Percentiles rank a stretch among this genome's conserved stretches.
These are phyloP conservation scores for Epichloe uncinata DNA, from an alignment of 2,329 filamentous ascomycete species.

Conservation along the genomic window DNA sequence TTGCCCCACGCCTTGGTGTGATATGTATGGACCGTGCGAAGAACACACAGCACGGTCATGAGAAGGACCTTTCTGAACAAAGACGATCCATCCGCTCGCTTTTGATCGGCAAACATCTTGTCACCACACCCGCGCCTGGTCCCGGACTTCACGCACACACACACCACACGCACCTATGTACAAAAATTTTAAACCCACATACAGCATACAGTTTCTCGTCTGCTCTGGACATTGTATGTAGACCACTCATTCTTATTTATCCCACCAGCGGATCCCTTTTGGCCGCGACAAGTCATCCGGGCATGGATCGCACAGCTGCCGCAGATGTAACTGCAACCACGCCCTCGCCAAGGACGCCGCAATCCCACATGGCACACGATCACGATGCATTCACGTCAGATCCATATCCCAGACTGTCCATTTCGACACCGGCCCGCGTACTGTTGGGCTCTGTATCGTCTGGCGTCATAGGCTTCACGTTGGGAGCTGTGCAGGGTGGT, in stretches of 20 bases:
- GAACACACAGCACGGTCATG: not conserved
- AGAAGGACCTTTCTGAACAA: not conserved
- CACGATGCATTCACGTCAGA: slow-evolving; percentile 15
- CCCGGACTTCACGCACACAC: too few species aligned
- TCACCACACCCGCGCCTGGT: too few species aligned
- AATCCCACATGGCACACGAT: slow-evolving; percentile 10
- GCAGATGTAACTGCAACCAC: slow-evolving; percentile 1
- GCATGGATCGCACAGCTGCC: slow-evolving; percentile 1
- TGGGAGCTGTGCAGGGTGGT: slow-evolving; percentile 62
- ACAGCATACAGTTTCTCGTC: too few species aligned
- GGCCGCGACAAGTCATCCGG: not conserved
- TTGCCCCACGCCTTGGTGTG: too few species aligned
- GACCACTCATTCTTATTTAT: too few species aligned
- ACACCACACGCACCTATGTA: too few species aligned
- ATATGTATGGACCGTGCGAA: not conserved
- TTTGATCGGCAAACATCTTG: too few species aligned
- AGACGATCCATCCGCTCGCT: too few species aligned
- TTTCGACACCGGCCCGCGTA: slow-evolving; percentile 52
- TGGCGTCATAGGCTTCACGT: slow-evolving; percentile 52
- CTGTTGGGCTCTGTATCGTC: slow-evolving; percentile 49
- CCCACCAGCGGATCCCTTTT: not conserved
- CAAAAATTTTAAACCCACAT: too few species aligned
- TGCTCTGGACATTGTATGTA: too few species aligned
- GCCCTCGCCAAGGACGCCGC: not conserved
- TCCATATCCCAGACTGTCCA: slow-evolving; percentile 37